Evolutionary conservation across 1,139 yeast species (phyloP).

Genomic region (Protomyces inouyei): DNA sequence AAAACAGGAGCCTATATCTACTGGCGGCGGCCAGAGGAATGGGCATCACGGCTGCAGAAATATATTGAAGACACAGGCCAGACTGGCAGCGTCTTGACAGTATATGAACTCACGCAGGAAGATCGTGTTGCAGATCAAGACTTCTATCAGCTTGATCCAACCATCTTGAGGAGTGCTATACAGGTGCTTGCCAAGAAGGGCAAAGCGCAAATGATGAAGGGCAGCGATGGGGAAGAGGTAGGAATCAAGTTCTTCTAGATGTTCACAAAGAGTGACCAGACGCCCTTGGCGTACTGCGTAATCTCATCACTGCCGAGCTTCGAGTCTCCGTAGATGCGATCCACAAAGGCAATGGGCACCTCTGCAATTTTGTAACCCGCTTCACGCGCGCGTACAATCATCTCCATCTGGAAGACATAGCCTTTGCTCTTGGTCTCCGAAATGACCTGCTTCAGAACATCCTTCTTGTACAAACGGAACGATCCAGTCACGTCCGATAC

Average conservation of each 20-base stretch:
- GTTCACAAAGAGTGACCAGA: conserved; percentile 23
- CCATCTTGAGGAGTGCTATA: conserved; percentile 53
- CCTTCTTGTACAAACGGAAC: conserved; percentile 70
- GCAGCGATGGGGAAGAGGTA: conserved; percentile 54
- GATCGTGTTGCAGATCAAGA: conserved; percentile 50
- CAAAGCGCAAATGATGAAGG: conserved; percentile 59
- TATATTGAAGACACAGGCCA: conserved; percentile 69
- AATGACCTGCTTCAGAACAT: conserved; percentile 61
- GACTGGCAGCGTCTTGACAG: conserved; percentile 67
- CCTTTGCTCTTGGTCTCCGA: conserved; percentile 71
- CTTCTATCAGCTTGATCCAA: conserved; percentile 59
- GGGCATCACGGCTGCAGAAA: conserved; percentile 60
- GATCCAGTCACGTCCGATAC: conserved; percentile 78
- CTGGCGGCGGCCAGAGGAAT: conserved; percentile 69
- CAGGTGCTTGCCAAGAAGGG: conserved; percentile 61
- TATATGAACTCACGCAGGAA: conserved; percentile 69
- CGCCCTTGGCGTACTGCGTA: conserved; percentile 24
- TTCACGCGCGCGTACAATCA: conserved; percentile 78
- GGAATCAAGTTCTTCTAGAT: conserved; percentile 53
- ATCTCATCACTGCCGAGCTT: conserved; percentile 73
- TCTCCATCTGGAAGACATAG: conserved; percentile 79
- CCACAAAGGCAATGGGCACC: conserved; percentile 75
- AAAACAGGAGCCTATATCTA: conserved; percentile 44
- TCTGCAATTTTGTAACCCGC: conserved; percentile 70
- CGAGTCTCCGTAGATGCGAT: conserved; percentile 73